Percentiles rank a stretch among this genome's conserved stretches.
These are phyloP conservation scores for Blastobotrys buckinghamii DNA, from an alignment of 1,139 yeast species.

Conservation along the genomic window DNA sequence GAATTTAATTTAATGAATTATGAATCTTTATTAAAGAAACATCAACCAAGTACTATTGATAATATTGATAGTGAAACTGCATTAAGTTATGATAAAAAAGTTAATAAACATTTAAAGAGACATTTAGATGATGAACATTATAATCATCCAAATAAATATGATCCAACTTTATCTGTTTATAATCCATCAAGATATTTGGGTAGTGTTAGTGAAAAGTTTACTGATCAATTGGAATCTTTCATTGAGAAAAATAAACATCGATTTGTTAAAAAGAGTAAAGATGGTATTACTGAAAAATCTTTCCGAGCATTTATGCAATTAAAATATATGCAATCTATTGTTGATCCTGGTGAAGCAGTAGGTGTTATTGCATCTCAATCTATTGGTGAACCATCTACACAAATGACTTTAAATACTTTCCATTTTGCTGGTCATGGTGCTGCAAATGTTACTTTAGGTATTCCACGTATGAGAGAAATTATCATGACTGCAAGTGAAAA, in stretches of 20 bases:
- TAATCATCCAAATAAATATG: constrained; percentile 61
- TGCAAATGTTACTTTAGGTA: constrained; percentile 98
- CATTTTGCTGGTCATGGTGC: constrained; percentile 99
- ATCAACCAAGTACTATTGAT: constrained; percentile 75
- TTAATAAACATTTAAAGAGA: constrained; percentile 66
- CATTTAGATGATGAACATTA: constrained; percentile 58
- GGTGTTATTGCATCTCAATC: constrained; percentile 99
- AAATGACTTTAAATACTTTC: constrained; percentile 98
- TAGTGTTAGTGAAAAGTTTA: constrained; percentile 87
- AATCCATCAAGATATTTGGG: constrained; percentile 91
- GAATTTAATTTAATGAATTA: constrained; percentile 89
- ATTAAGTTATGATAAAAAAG: constrained; percentile 71
- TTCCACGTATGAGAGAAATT: constrained; percentile 99
- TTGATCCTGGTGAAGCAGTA: constrained; percentile 96
- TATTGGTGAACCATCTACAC: constrained; percentile 98
- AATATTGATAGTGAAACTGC: constrained; percentile 82
- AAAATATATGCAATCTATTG: constrained; percentile 93
- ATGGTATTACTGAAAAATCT: constrained; percentile 68
- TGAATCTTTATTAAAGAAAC: constrained; percentile 77
- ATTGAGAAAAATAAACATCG: constrained; percentile 43
- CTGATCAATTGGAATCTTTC: constrained; percentile 67
- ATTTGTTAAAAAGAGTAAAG: constrained; percentile 42
- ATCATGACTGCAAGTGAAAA: constrained; percentile 97
- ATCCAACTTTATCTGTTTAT: constrained; percentile 80
- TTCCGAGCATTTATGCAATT: constrained; percentile 97